A percentile compares a stretch with the other conserved stretches of the same genome.
Evolutionary conservation across 495 filamentous ascomycete species (phyloP).

Genomic region (Podospora didyma): DNA sequence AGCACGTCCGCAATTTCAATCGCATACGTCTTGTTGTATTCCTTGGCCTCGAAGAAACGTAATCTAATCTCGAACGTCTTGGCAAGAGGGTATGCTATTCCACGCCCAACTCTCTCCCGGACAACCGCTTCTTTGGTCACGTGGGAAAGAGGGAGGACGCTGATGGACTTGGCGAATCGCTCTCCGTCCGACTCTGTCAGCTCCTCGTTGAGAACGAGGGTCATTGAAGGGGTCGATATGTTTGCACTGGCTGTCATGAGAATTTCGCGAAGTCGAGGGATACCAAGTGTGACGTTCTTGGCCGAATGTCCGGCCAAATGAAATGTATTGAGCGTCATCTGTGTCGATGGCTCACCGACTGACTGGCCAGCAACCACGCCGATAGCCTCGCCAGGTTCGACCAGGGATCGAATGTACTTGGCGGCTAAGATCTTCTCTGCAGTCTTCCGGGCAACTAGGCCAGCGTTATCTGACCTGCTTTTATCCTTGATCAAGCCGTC

Average conservation of each 20-base stretch:
- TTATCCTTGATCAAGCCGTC: slow-evolving; percentile 75
- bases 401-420: slow-evolving; percentile 86
- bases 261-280: slow-evolving; percentile 94
- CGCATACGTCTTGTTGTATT: slow-evolving; percentile 81
- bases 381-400: slow-evolving; percentile 98
- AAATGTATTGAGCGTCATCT: slow-evolving; percentile 99
- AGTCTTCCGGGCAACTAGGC: slow-evolving; percentile 59
- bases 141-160: slow-evolving; percentile 79
- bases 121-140: slow-evolving; percentile 80
- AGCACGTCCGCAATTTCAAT: slow-evolving; percentile 75
- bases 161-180: slow-evolving; percentile 87
- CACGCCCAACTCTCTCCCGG: slow-evolving; percentile 67
- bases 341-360: slow-evolving; percentile 93
- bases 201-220: slow-evolving; percentile 70
- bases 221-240: slow-evolving; percentile 92
- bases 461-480: slow-evolving; percentile 39
- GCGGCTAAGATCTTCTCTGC: slow-evolving; percentile 80
- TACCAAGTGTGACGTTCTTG: slow-evolving; percentile 98
- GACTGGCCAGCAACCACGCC: slow-evolving; percentile 96
- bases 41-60: slow-evolving; percentile 74
- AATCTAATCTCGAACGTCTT: slow-evolving; percentile 84
- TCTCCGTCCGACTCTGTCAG: slow-evolving; percentile 65
- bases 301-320: slow-evolving; percentile 97
- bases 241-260: slow-evolving; percentile 90
- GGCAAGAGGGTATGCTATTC: slow-evolving; percentile 58